These are phyloP conservation scores for Oryza officinalis DNA, from an alignment of 176 grass and related monocot species.

Conservation along the genomic window DNA sequence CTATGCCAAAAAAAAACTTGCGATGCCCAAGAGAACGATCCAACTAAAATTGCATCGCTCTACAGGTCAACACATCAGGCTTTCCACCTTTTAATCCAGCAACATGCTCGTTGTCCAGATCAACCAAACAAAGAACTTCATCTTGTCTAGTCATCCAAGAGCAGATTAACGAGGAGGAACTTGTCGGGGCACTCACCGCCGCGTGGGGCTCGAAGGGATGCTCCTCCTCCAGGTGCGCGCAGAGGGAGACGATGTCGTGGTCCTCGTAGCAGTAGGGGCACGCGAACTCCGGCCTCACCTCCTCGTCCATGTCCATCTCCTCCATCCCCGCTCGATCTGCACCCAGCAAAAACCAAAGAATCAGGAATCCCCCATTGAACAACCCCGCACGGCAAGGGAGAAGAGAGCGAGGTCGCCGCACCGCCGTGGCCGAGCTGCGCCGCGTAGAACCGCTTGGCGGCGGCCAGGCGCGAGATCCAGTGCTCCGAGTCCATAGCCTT, in stretches of 20 bases:
- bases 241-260: slow-evolving; percentile 78
- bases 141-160: not conserved
- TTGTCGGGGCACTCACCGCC: slow-evolving; percentile 46
- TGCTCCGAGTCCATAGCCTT: slow-evolving; percentile 78
- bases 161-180: not conserved
- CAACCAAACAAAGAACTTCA: not conserved
- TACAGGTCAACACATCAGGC: slow-evolving; percentile 18
- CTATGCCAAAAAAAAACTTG: not conserved
- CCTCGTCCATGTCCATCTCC: slow-evolving; percentile 80
- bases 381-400: not conserved
- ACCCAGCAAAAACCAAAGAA: slow-evolving; percentile 7
- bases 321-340: slow-evolving; percentile 76
- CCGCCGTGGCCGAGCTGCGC: slow-evolving; percentile 64
- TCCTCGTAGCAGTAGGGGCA: slow-evolving; percentile 99
- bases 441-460: slow-evolving; percentile 83
- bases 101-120: not conserved
- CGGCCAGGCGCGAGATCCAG: slow-evolving; percentile 93
- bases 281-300: slow-evolving; percentile 71
- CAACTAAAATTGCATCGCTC: not conserved
- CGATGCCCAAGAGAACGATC: not conserved
- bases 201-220: slow-evolving; percentile 80
- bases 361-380: not conserved
- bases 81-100: not conserved
- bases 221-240: slow-evolving; percentile 88
- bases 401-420: slow-evolving; percentile 6